Conservation (phyloP, 352 stramenopile genomes). For the Thraustochytrium sp. region DNA sequence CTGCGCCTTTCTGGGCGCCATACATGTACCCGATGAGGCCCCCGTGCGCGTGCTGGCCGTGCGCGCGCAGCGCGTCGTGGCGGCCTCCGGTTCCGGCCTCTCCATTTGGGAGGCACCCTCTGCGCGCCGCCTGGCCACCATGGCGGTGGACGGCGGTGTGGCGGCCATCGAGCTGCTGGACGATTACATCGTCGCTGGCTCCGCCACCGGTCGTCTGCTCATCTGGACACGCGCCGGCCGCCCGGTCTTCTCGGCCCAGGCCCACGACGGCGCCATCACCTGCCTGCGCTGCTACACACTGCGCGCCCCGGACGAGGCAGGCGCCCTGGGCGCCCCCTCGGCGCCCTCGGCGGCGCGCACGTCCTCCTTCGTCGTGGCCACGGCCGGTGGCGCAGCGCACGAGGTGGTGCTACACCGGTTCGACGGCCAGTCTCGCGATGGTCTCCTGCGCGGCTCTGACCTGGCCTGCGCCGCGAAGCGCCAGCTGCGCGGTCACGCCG, state of each 20-base stretch:
- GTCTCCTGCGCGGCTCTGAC: neutral
- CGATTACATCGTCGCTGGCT: neutral
- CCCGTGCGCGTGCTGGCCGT: neutral
- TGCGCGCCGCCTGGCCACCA: neutral
- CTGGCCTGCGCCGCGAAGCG: neutral
- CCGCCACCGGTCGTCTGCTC: neutral
- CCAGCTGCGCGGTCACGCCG: neutral
- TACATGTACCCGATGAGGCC: neutral
- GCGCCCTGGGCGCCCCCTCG: neutral
- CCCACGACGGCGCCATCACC: neutral
- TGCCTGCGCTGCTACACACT: neutral
- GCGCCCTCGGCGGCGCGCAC: neutral
- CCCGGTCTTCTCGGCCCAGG: neutral
- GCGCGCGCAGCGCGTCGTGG: neutral
- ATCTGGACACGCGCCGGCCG: neutral
- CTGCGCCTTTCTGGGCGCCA: neutral
- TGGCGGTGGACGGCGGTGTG: neutral
- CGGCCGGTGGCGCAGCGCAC: neutral
- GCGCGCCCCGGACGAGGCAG: neutral
- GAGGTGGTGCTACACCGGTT: neutral
- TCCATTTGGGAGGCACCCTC: neutral
- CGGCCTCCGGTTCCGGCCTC: neutral
- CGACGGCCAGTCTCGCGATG: neutral
- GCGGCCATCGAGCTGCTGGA: neutral
- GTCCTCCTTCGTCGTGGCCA: neutral